Conservation (phyloP, 108 stramenopile genomes). For the Skeletonema menzelii region DNA sequence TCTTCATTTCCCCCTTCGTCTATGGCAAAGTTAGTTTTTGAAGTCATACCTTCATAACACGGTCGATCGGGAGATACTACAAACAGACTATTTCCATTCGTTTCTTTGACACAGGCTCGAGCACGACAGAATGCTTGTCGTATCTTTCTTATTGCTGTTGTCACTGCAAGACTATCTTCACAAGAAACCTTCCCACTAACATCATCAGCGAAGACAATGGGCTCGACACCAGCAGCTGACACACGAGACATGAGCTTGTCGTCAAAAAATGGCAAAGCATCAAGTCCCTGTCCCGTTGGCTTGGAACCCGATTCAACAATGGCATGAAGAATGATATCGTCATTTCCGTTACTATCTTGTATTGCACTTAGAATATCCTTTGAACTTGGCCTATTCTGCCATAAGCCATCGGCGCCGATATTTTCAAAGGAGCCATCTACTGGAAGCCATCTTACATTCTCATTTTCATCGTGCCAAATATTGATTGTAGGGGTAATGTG, state of each 20-base stretch:
- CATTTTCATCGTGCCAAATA: slow-evolving; percentile 61
- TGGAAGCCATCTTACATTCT: slow-evolving; percentile 53
- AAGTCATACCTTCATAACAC: slow-evolving; percentile 28
- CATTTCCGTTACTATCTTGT: neutral
- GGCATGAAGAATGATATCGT: slow-evolving; percentile 33
- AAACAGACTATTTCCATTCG: slow-evolving; percentile 3
- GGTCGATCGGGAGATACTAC: slow-evolving; percentile 24
- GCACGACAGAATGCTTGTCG: neutral
- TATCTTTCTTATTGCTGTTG: slow-evolving; percentile 3
- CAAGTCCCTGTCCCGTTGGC: slow-evolving; percentile 44
- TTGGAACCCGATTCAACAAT: slow-evolving; percentile 48
- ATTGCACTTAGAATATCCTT: slow-evolving; percentile 30
- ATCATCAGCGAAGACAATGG: slow-evolving; percentile 53
- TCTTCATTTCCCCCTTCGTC: neutral
- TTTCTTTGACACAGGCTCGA: neutral
- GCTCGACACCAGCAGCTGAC: slow-evolving; percentile 47
- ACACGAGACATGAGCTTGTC: slow-evolving; percentile 28
- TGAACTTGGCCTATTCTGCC: slow-evolving; percentile 47
- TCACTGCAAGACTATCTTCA: slow-evolving; percentile 18
- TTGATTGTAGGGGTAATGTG: slow-evolving; percentile 56
- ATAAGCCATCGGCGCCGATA: slow-evolving; percentile 56
- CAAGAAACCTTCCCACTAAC: slow-evolving; percentile 13
- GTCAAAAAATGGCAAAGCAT: slow-evolving; percentile 43
- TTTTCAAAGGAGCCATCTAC: slow-evolving; percentile 54
- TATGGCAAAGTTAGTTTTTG: neutral